Evolutionary conservation across 2,329 filamentous ascomycete genomes (phyloP).

Genomic region (Monosporascus sp.): DNA sequence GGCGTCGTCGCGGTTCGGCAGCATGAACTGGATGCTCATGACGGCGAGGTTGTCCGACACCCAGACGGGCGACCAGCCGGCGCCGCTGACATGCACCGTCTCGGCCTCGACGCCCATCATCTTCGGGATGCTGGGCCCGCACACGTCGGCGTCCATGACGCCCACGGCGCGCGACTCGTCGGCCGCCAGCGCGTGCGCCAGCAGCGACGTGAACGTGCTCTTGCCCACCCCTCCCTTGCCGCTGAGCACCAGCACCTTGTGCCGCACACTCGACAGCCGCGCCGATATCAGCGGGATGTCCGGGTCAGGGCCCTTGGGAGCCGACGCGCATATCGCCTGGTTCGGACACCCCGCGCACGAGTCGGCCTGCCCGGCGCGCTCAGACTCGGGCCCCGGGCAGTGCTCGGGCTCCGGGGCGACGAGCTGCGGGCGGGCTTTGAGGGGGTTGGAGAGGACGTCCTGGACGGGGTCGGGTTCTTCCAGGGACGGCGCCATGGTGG

Average conservation of each 20-base stretch:
- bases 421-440: conserved; percentile 75
- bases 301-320: conserved; percentile 91
- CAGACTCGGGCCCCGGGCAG: conserved; percentile 84
- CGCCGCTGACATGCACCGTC: conserved; percentile 83
- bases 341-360: conserved; percentile 95
- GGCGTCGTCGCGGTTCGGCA: conserved; percentile 87
- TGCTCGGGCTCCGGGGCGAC: conserved; percentile 96
- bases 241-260: conserved; percentile 89
- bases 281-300: conserved; percentile 85
- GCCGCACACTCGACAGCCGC: conserved; percentile 73
- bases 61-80: conserved; percentile 94
- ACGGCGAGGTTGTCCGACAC: conserved; percentile 89
- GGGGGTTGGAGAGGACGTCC: conserved; percentile 68
- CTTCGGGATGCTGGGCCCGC: conserved; percentile 91
- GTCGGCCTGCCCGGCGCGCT: conserved; percentile 65
- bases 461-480: conserved; percentile 63
- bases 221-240: conserved; percentile 98
- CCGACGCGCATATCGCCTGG: conserved; percentile 88
- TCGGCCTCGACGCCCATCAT: conserved; percentile 98
- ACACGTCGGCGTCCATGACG: conserved; percentile 98
- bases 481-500: conserved; percentile 71
- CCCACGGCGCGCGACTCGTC: conserved; percentile 77
- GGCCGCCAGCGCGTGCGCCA: conserved; percentile 82
- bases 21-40: conserved; percentile 98
- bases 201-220: conserved; percentile 83